Evolutionary conservation across 805 yeast genomes (phyloP).

Genomic region (Candida nemodendra): DNA sequence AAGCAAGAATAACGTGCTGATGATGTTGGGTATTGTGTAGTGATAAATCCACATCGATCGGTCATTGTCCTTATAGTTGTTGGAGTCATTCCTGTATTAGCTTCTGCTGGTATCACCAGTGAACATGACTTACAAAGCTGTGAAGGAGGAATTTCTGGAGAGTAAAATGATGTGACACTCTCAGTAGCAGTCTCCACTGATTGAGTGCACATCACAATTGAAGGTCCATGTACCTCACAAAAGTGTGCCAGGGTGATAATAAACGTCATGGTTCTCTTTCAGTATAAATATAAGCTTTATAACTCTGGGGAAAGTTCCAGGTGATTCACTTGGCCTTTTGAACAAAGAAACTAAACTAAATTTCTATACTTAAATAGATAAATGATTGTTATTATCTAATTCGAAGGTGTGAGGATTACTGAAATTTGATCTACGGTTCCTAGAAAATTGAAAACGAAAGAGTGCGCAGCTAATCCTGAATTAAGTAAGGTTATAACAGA

Average conservation of each 20-base stretch:
- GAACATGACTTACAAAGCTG: constrained; percentile 59
- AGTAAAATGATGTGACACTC: constrained; percentile 35
- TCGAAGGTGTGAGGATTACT: background rate
- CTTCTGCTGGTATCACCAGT: constrained; percentile 45
- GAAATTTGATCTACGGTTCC: no score
- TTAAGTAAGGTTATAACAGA: no score
- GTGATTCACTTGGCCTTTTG: no score
- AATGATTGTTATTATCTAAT: no score
- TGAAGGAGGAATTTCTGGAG: constrained; percentile 36
- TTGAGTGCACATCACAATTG: constrained; percentile 64
- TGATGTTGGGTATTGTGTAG: constrained; percentile 61
- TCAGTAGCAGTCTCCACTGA: constrained; percentile 20
- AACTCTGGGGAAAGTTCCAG: no score
- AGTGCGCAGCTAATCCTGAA: background rate
- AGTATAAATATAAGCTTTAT: no score
- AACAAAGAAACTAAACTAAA: no score
- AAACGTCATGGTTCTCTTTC: constrained; percentile 36
- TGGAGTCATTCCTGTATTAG: constrained; percentile 9
- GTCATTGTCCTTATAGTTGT: constrained; percentile 32
- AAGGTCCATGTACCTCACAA: constrained; percentile 78
- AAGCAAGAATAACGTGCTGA: constrained; percentile 52
- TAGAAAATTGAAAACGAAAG: no score
- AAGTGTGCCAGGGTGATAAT: constrained; percentile 65
- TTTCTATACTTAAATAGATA: no score
- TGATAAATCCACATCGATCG: constrained; percentile 35